Percentiles rank a stretch among this genome's conserved stretches.
These are phyloP conservation scores for Baudoinia panamericana DNA, from an alignment of 495 filamentous ascomycete genomes.

Conservation along the genomic window DNA sequence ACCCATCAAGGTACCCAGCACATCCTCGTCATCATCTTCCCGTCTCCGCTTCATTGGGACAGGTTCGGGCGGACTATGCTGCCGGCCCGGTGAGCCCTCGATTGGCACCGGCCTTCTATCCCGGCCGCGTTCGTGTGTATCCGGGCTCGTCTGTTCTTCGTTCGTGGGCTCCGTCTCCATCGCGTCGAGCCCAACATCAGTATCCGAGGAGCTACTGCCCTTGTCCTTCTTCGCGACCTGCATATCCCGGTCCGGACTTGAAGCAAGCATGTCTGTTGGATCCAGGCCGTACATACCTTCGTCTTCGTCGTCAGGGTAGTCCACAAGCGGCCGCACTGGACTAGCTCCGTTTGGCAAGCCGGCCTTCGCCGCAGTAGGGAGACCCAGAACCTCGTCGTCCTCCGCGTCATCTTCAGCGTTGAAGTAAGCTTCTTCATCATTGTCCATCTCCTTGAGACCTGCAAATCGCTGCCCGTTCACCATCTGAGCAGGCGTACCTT, in stretches of 20 bases:
- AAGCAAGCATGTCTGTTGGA: conserved; percentile 40
- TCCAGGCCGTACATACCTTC: conserved; percentile 37
- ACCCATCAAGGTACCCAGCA: conserved; percentile 33
- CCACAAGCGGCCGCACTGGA: conserved; percentile 66
- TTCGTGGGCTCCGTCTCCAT: conserved; percentile 2
- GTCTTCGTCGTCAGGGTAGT: conserved; percentile 78
- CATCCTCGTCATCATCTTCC: conserved; percentile 60
- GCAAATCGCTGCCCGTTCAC: conserved; percentile 58
- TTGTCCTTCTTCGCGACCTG: background rate
- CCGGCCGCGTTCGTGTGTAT: conserved; percentile 20
- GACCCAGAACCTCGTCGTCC: conserved; percentile 32
- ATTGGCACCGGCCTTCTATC: conserved; percentile 18
- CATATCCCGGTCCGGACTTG: conserved; percentile 13
- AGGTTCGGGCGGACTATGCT: conserved; percentile 12
- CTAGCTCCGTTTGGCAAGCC: conserved; percentile 33
- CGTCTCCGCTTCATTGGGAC: conserved; percentile 48
- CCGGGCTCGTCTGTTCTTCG: background rate
- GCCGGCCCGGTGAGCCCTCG: conserved; percentile 13
- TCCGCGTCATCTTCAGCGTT: conserved; percentile 64
- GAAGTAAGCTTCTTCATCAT: conserved; percentile 87
- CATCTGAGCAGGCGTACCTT: conserved; percentile 24
- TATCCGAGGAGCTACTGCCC: conserved; percentile 2
- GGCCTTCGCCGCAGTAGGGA: conserved; percentile 21
- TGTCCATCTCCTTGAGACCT: conserved; percentile 72
- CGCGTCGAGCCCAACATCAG: conserved; percentile 7